Conservation (phyloP, 371 early-diverging fungal species). For the Syncephalastrum contaminatum region DNA sequence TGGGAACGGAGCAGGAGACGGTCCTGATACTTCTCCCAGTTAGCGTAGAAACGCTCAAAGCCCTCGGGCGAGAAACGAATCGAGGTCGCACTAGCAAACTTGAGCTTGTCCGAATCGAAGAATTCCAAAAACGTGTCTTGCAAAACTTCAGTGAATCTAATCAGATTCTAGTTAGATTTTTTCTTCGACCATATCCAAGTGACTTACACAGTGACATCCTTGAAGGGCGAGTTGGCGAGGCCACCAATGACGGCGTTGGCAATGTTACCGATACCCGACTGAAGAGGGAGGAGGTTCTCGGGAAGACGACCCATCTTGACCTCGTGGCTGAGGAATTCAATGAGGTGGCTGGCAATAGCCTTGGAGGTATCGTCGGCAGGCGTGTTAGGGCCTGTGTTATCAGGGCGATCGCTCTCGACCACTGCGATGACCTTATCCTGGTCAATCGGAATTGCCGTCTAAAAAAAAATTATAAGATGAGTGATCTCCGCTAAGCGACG, state of each 20-base stretch:
- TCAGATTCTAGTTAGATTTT: neutral
- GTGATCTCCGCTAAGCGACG: neutral
- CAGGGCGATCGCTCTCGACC: conserved; percentile 46
- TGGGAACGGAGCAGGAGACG: conserved; percentile 51
- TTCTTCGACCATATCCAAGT: neutral
- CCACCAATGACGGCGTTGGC: conserved; percentile 58
- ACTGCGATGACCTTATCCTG: conserved; percentile 49
- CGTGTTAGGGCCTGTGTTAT: conserved; percentile 44
- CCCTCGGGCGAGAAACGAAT: conserved; percentile 56
- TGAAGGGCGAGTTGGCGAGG: conserved; percentile 46
- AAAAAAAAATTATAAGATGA: conserved; percentile 6
- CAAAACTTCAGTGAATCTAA: conserved; percentile 49
- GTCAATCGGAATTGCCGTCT: conserved; percentile 52
- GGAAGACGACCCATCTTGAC: conserved; percentile 53
- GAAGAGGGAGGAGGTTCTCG: conserved; percentile 44
- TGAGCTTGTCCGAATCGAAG: conserved; percentile 52
- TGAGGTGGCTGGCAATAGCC: conserved; percentile 48
- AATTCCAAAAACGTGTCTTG: conserved; percentile 56
- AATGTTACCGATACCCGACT: conserved; percentile 59
- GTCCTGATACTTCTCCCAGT: conserved; percentile 51
- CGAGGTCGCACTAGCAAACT: conserved; percentile 55
- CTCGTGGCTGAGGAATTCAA: conserved; percentile 53
- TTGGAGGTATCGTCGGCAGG: conserved; percentile 44
- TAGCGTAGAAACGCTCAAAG: conserved; percentile 49
- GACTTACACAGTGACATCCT: conserved; percentile 53